Conservation (phyloP, 495 filamentous ascomycete genomes). For the Polyplosphaeria fusca region DNA sequence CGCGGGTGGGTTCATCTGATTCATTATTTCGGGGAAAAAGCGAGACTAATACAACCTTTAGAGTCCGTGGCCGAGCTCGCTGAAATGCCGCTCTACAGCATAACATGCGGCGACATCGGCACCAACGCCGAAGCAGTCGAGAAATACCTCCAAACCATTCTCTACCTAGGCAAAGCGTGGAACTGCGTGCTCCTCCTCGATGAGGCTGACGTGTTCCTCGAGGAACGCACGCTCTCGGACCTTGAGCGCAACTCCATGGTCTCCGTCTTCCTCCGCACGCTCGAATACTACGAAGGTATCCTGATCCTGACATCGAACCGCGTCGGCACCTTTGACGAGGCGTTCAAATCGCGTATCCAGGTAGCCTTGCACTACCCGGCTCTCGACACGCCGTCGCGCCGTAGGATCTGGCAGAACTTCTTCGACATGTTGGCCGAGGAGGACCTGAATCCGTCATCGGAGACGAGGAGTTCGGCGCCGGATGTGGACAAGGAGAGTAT, state of each 20-base stretch:
- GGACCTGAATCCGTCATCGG: too few species aligned
- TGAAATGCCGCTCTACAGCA: conserved; percentile 11
- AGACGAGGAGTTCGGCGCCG: neutral
- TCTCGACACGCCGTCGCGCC: conserved; percentile 20
- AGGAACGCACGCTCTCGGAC: conserved; percentile 43
- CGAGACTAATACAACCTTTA: too few species aligned
- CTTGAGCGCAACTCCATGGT: conserved; percentile 52
- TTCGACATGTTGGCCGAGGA: neutral
- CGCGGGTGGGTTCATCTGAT: too few species aligned
- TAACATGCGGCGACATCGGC: conserved; percentile 27
- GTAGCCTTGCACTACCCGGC: conserved; percentile 39
- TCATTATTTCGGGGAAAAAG: too few species aligned
- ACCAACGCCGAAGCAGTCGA: conserved; percentile 20
- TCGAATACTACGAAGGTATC: conserved; percentile 59
- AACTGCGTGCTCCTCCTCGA: conserved; percentile 55
- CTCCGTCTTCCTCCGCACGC: conserved; percentile 53
- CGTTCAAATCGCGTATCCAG: conserved; percentile 43
- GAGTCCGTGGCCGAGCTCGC: conserved; percentile 23
- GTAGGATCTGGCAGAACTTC: neutral
- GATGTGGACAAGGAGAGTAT: neutral
- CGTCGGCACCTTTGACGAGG: conserved; percentile 46
- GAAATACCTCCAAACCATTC: conserved; percentile 34
- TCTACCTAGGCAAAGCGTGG: conserved; percentile 41
- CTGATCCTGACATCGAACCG: conserved; percentile 58
- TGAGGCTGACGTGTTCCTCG: conserved; percentile 63